phyloP scores from a whole-genome alignment of 1,139 yeast genomes.

The Candida freyschussii region DNA sequence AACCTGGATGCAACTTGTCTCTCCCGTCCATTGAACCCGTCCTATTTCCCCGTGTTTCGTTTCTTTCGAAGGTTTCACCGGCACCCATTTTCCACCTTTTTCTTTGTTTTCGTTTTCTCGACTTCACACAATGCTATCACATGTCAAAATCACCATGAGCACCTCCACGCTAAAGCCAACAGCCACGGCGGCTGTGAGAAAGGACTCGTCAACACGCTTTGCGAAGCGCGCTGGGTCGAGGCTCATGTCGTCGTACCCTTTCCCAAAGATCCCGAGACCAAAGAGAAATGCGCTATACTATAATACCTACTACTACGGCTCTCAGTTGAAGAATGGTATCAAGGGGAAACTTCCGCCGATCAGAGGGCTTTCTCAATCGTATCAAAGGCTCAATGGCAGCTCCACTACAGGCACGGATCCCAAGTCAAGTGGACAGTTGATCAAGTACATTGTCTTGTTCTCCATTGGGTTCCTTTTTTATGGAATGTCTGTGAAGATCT shows the following conservation, averaged over 20 bases:
- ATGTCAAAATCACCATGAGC: slow-evolving; percentile 14
- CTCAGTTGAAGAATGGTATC: slow-evolving; percentile 26
- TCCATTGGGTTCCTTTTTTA: slow-evolving; percentile 60
- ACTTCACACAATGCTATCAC: slow-evolving; percentile 21
- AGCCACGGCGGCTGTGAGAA: slow-evolving; percentile 23
- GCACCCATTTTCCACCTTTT: slow-evolving; percentile 2
- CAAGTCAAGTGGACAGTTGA: slow-evolving; percentile 45
- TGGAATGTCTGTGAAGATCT: slow-evolving; percentile 56
- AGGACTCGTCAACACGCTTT: slow-evolving; percentile 4
- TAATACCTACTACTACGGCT: slow-evolving; percentile 37
- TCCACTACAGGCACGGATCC: slow-evolving; percentile 25
- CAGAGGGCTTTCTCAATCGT: slow-evolving; percentile 24
- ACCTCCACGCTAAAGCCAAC: slow-evolving; percentile 19
- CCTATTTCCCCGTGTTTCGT: slow-evolving; percentile 6
- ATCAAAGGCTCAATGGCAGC: slow-evolving; percentile 27
- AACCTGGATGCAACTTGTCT: too few species aligned
- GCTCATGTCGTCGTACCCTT: slow-evolving; percentile 34
- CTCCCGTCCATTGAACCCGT: too few species aligned
- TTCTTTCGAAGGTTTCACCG: slow-evolving; percentile 5
- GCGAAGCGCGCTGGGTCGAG: slow-evolving; percentile 15
- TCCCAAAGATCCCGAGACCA: slow-evolving; percentile 63
- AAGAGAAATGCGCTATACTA: slow-evolving; percentile 55
- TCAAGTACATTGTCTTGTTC: slow-evolving; percentile 68
- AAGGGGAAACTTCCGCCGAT: slow-evolving; percentile 25
- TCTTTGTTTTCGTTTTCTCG: background rate